A percentile compares a stretch with the other conserved stretches of the same genome.
Evolutionary conservation across 2,329 filamentous ascomycete species (phyloP).

Genomic region (Penicillium sp.): DNA sequence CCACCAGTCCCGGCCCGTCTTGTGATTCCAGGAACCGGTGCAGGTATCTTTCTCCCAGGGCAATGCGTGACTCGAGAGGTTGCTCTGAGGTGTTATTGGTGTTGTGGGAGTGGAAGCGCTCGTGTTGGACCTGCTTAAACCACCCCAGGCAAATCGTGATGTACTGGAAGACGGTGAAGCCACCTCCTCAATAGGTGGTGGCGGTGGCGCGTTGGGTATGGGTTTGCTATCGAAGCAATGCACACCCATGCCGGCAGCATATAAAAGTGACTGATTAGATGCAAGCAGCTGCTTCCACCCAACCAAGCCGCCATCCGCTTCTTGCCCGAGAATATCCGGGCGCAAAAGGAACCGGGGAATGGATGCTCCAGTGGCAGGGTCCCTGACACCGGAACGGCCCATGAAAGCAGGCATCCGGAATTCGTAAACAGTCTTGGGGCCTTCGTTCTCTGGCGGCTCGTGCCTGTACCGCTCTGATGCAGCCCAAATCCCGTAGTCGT

Average conservation of each 20-base stretch:
- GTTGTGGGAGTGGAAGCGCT: slow-evolving; percentile 32
- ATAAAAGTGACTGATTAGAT: slow-evolving; percentile 39
- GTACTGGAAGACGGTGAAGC: slow-evolving; percentile 31
- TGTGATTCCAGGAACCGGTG: slow-evolving; percentile 44
- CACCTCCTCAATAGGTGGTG: slow-evolving; percentile 20
- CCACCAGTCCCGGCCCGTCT: slow-evolving; percentile 43
- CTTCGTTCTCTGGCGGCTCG: slow-evolving; percentile 18
- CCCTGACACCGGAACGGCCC: slow-evolving; percentile 33
- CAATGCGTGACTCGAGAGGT: slow-evolving; percentile 24
- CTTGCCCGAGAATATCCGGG: slow-evolving; percentile 41
- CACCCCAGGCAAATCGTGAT: slow-evolving; percentile 36
- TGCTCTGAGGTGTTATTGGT: slow-evolving; percentile 32
- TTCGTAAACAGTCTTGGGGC: slow-evolving; percentile 38
- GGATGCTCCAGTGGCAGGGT: slow-evolving; percentile 23
- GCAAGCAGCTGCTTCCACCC: slow-evolving; percentile 44
- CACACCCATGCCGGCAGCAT: slow-evolving; percentile 32
- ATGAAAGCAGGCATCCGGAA: slow-evolving; percentile 43
- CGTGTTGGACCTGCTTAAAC: slow-evolving; percentile 30
- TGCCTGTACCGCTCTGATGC: slow-evolving; percentile 23
- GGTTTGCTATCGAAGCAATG: slow-evolving; percentile 31
- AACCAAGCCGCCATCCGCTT: slow-evolving; percentile 43
- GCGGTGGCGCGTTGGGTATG: slow-evolving; percentile 11
- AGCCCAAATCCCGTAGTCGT: slow-evolving; percentile 32
- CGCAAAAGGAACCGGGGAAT: slow-evolving; percentile 41
- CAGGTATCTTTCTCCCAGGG: slow-evolving; percentile 43